These are phyloP conservation scores for Rhodotorula sphaerocarpa DNA, from an alignment of 768 basidiomycete species.

Conservation along the genomic window DNA sequence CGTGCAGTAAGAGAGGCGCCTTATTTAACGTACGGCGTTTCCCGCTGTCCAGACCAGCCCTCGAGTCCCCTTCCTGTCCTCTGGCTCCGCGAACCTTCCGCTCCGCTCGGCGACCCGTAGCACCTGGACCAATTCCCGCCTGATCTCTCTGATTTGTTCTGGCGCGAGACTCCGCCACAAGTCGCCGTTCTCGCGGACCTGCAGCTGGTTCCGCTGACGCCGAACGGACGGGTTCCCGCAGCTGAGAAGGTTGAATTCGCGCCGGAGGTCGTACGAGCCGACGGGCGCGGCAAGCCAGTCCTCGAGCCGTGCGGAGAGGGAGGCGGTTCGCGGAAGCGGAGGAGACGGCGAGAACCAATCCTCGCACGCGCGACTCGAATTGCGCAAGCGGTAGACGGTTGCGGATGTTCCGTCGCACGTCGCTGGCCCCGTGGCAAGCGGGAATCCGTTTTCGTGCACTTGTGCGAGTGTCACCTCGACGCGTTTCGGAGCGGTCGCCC, in stretches of 20 bases:
- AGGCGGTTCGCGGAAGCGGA: constrained; percentile 42
- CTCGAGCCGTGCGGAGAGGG: constrained; percentile 42
- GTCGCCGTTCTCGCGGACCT: not conserved
- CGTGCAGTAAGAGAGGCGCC: no score
- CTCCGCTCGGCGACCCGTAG: constrained; percentile 3
- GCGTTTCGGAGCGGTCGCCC: no score
- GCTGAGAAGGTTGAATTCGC: constrained; percentile 43
- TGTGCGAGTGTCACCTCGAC: no score
- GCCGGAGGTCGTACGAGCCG: constrained; percentile 43
- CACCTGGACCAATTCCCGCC: not conserved
- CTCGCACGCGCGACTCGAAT: not conserved
- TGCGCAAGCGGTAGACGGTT: no score
- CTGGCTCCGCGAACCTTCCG: constrained; percentile 23
- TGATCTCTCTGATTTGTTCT: not conserved
- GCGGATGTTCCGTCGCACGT: no score
- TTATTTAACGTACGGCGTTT: constrained; percentile 46
- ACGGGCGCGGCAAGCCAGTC: constrained; percentile 44
- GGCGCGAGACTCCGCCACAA: not conserved
- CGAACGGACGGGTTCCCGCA: constrained; percentile 20
- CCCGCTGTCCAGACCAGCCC: constrained; percentile 49
- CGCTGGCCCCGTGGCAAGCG: no score
- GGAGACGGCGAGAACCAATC: constrained; percentile 30
- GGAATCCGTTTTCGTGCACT: no score
- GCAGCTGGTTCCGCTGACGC: constrained; percentile 1
- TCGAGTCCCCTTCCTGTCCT: constrained; percentile 29